phyloP scores from a whole-genome alignment of 2,329 filamentous ascomycete species.

The Didymella exigua region DNA sequence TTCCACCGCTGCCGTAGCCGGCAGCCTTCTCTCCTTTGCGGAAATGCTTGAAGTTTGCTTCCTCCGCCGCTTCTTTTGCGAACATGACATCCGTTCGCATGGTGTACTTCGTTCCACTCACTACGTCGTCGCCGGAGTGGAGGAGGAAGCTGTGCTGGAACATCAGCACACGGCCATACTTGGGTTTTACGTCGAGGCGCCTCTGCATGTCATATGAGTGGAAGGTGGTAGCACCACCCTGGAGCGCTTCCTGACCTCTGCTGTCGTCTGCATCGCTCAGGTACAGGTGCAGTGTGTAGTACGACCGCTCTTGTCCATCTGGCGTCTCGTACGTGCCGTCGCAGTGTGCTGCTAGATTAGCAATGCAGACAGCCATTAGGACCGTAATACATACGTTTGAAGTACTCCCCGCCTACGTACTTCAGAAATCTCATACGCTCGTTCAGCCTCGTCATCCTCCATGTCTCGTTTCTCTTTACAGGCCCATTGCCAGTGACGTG shows the following conservation, averaged over 20 bases:
- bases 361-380: neutral
- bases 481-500: slow-evolving; percentile 55
- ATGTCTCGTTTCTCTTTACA: slow-evolving; percentile 51
- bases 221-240: slow-evolving; percentile 63
- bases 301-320: slow-evolving; percentile 57
- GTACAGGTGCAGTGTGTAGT: slow-evolving; percentile 63
- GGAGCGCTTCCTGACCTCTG: slow-evolving; percentile 43
- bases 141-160: slow-evolving; percentile 62
- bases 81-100: slow-evolving; percentile 64
- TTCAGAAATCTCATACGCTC: slow-evolving; percentile 76
- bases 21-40: neutral
- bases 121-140: slow-evolving; percentile 62
- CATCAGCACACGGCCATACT: slow-evolving; percentile 58
- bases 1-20: neutral
- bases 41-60: neutral
- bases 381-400: slow-evolving; percentile 54
- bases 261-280: slow-evolving; percentile 53
- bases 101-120: slow-evolving; percentile 60
- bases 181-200: slow-evolving; percentile 55
- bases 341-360: slow-evolving; percentile 61
- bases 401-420: slow-evolving; percentile 75
- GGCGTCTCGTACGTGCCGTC: slow-evolving; percentile 68
- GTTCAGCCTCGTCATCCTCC: slow-evolving; percentile 62
- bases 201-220: slow-evolving; percentile 41
- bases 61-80: slow-evolving; percentile 32